These are phyloP conservation scores for Termitomyces sp. DNA, from an alignment of 768 basidiomycete genomes.

Conservation along the genomic window DNA sequence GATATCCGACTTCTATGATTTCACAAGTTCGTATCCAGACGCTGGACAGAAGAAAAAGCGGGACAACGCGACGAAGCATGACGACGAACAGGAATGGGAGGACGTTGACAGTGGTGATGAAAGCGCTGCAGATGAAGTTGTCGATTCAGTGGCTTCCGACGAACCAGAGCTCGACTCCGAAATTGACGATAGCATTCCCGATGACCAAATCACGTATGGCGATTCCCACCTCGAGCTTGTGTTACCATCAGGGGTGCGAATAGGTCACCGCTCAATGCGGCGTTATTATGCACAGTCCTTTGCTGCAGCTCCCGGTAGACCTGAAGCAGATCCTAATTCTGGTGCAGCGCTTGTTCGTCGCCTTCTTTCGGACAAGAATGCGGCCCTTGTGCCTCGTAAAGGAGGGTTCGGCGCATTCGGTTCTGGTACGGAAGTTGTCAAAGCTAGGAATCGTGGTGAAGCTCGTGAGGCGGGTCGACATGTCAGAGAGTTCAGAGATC, in stretches of 20 bases:
- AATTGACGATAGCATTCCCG: constrained; percentile 39
- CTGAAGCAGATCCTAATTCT: constrained; percentile 56
- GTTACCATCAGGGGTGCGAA: constrained; percentile 85
- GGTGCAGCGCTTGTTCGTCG: constrained; percentile 73
- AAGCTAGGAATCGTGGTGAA: constrained; percentile 92
- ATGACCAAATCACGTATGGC: constrained; percentile 63
- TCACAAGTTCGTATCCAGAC: constrained; percentile 71
- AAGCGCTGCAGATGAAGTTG: constrained; percentile 38
- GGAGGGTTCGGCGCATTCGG: constrained; percentile 90
- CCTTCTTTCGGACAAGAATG: constrained; percentile 76
- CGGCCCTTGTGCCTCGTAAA: constrained; percentile 75
- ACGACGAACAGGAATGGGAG: constrained; percentile 24
- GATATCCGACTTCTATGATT: constrained; percentile 92
- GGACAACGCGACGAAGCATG: constrained; percentile 17
- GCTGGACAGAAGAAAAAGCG: constrained; percentile 22
- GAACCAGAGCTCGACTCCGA: constrained; percentile 29
- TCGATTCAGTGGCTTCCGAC: constrained; percentile 30
- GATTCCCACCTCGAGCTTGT: constrained; percentile 84
- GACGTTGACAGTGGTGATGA: constrained; percentile 35
- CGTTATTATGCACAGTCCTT: constrained; percentile 86
- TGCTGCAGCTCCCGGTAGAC: constrained; percentile 34
- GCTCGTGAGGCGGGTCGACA: constrained; percentile 89
- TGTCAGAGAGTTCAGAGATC: constrained; percentile 78
- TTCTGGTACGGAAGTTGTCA: constrained; percentile 73
- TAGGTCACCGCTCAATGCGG: constrained; percentile 86